phyloP scores from a whole-genome alignment of 2,329 filamentous ascomycete species.

The Phyllosticta citriasiana region DNA sequence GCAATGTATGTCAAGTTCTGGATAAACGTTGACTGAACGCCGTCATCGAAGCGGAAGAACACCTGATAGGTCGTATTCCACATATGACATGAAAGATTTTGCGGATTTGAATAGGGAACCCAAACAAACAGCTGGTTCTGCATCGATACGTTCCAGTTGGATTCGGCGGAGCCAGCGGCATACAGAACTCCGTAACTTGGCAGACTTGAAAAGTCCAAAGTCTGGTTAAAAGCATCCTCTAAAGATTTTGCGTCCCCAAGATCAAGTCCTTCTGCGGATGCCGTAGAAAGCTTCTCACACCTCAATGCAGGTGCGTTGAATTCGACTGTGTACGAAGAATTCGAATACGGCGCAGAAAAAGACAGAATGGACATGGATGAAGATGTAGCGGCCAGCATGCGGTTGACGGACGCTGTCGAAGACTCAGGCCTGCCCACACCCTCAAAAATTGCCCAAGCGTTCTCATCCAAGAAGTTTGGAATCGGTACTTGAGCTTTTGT shows the following conservation, averaged over 20 bases:
- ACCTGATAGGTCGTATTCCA: not conserved
- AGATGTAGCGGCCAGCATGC: not conserved
- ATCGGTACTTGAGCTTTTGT: not conserved
- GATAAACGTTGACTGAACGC: not conserved
- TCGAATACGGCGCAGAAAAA: not conserved
- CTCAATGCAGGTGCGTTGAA: not conserved
- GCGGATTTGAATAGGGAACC: not conserved
- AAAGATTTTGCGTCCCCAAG: not conserved
- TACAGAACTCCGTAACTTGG: not conserved
- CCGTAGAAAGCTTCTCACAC: not conserved
- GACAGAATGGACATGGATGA: not conserved
- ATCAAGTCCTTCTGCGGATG: not conserved
- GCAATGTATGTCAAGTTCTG: not conserved
- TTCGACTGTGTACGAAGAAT: not conserved
- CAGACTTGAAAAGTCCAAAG: not conserved
- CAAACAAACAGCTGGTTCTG: not conserved
- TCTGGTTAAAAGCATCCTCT: not conserved
- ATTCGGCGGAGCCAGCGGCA: not conserved
- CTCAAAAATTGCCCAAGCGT: not conserved
- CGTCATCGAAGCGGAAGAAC: not conserved
- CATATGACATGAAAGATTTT: not conserved
- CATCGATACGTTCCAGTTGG: not conserved
- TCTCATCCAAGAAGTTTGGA: not conserved
- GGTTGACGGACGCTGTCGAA: not conserved
- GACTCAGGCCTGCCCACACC: not conserved